A percentile compares a stretch with the other conserved stretches of the same genome.
Evolutionary conservation across 768 basidiomycete species (phyloP).

Genomic region (Scleroderma citrinum): DNA sequence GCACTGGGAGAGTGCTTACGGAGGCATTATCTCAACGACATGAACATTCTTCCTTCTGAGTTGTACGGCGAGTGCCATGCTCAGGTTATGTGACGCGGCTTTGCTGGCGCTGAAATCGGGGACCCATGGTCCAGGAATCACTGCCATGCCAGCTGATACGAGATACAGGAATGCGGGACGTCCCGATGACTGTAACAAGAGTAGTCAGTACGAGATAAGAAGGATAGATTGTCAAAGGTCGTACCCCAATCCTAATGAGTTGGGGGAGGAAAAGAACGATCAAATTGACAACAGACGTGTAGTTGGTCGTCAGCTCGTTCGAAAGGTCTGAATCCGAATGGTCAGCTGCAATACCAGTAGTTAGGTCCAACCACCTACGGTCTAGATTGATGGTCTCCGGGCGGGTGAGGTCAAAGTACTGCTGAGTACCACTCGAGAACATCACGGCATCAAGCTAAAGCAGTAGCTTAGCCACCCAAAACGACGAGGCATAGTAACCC

Average conservation of each 20-base stretch:
- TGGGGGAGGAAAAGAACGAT: slow-evolving; percentile 48
- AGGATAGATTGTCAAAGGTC: background rate
- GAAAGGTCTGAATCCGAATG: slow-evolving; percentile 4
- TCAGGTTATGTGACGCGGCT: slow-evolving; percentile 50
- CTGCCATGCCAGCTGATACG: slow-evolving; percentile 46
- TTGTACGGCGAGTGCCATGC: slow-evolving; percentile 41
- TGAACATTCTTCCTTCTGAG: slow-evolving; percentile 44
- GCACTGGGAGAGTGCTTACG: slow-evolving; percentile 32
- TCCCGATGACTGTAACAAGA: slow-evolving; percentile 30
- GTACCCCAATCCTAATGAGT: slow-evolving; percentile 45
- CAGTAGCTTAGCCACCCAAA: background rate
- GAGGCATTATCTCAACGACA: slow-evolving; percentile 52
- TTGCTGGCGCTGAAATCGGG: slow-evolving; percentile 53
- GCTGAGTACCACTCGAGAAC: slow-evolving; percentile 49
- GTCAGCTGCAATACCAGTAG: background rate
- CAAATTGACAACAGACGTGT: slow-evolving; percentile 42
- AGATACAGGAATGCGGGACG: slow-evolving; percentile 44
- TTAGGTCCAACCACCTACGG: slow-evolving; percentile 20
- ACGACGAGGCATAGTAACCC: slow-evolving; percentile 6
- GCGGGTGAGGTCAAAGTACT: slow-evolving; percentile 39
- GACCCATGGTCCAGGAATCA: slow-evolving; percentile 37
- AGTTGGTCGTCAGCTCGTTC: slow-evolving; percentile 49
- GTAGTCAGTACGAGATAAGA: background rate
- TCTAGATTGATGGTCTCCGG: slow-evolving; percentile 36
- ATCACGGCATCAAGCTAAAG: slow-evolving; percentile 52